Evolutionary conservation across 805 yeast genomes (phyloP), one percentile per base, ranked within the genome.

Genomic region (Saccharomycopsis sp.): DNA sequence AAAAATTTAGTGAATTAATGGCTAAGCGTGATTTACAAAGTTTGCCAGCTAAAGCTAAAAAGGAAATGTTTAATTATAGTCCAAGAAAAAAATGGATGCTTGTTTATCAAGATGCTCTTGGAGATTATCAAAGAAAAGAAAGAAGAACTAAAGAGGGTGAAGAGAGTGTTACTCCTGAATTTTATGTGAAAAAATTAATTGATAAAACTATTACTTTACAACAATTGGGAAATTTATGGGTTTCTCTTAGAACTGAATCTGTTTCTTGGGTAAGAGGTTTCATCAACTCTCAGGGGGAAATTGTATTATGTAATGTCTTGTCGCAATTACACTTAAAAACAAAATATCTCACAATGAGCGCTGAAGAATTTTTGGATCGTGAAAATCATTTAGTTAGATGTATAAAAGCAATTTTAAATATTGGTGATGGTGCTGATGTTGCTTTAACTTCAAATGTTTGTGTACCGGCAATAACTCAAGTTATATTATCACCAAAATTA

Each of bases 211-310:
- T 89, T 43, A 68, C 84, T 1, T 65, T 77, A 3, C 77, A 75
- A 42, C 86, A 89, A 59, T 67, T 90, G 52, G 85, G 83, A 32
- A 85, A 85, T 53, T 70, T 93, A 42, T 86, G 93, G 84, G 96
- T 93, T 4, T 86, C 95, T 38, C 68, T 90, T 35, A 77, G 97
- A 52, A 87, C 97, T 0, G 97, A 90, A 59, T 88, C 89, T 20
- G 67, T 79, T 19, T 40, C 22, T 2, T 90, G 97, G 97, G 93
- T 86, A 0, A 70, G 75, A 40, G 71, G 68, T 19, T 93, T 93
- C 55, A 69, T 87, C n/a, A 77, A 71, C 41, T 71, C 76, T 36
- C 94, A 86, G 59, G 97, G 97, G 7, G 87, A 83, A 48, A 72
- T 81, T 6, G 84, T 87, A 0, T 70, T 93, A 42, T 77, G 86